These are phyloP conservation scores for Colletotrichum brevisporum DNA, from an alignment of 2,329 filamentous ascomycete species.

Conservation along the genomic window DNA sequence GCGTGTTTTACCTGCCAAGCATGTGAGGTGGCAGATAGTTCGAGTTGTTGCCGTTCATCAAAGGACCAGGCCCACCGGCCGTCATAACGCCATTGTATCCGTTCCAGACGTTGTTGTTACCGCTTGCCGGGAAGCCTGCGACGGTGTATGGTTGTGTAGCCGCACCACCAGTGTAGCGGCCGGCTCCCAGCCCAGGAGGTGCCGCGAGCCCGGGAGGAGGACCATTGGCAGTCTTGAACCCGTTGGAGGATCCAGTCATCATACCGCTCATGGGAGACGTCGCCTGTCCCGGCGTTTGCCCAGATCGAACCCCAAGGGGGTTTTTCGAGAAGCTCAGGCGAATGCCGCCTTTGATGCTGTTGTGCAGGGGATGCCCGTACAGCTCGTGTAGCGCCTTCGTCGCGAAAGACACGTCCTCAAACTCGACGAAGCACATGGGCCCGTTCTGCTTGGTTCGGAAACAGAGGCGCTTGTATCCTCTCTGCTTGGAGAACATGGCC, in stretches of 20 bases:
- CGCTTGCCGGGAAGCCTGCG: conserved; percentile 40
- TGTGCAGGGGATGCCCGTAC: conserved; percentile 88
- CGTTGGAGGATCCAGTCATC: conserved; percentile 66
- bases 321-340: conserved; percentile 98
- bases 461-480: conserved; percentile 94
- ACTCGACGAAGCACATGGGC: conserved; percentile 99
- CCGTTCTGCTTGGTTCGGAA: conserved; percentile 96
- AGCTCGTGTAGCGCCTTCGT: conserved; percentile 92
- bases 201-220: conserved; percentile 86
- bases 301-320: conserved; percentile 89
- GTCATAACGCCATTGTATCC: conserved; percentile 40
- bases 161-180: conserved; percentile 44
- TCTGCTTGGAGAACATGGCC: conserved; percentile 90
- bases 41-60: conserved; percentile 43
- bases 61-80: conserved; percentile 41
- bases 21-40: conserved; percentile 51
- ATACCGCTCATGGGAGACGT: conserved; percentile 69
- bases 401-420: conserved; percentile 92
- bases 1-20: conserved; percentile 48
- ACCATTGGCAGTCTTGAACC: conserved; percentile 78
- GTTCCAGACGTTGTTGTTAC: conserved; percentile 42
- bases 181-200: conserved; percentile 76
- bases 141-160: conserved; percentile 38
- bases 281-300: conserved; percentile 69
- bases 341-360: conserved; percentile 95